These are phyloP conservation scores for Podila epigama DNA, from an alignment of 192 early-diverging fungal species.

Conservation along the genomic window DNA sequence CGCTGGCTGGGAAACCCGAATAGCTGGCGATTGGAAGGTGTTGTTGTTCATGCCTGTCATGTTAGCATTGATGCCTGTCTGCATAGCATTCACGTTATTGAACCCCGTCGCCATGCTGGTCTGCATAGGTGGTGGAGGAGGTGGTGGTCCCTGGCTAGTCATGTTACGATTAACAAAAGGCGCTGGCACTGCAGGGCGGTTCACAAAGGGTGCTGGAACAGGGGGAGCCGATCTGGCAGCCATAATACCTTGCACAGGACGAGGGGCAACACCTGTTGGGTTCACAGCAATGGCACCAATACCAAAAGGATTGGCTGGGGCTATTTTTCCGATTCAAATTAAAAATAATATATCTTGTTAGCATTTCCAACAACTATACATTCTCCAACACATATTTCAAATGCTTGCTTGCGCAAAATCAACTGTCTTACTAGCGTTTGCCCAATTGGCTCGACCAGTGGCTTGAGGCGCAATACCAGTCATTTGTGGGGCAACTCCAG, in stretches of 20 bases:
- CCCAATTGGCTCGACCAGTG: slow-evolving; percentile 54
- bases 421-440: slow-evolving; percentile 46
- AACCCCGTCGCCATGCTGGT: slow-evolving; percentile 42
- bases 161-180: slow-evolving; percentile 43
- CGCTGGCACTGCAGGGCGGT: background rate
- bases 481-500: slow-evolving; percentile 36
- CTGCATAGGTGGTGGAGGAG: slow-evolving; percentile 46
- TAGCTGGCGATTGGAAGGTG: slow-evolving; percentile 13
- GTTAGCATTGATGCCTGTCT: slow-evolving; percentile 22
- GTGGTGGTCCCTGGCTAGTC: slow-evolving; percentile 34
- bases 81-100: slow-evolving; percentile 35
- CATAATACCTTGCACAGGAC: slow-evolving; percentile 22
- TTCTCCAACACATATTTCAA: background rate
- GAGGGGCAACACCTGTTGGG: slow-evolving; percentile 31
- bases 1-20: slow-evolving; percentile 20
- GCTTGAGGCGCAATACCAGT: slow-evolving; percentile 28
- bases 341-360: too few relatives aligned
- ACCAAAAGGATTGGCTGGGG: slow-evolving; percentile 40
- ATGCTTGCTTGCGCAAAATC: background rate
- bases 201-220: slow-evolving; percentile 22
- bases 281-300: slow-evolving; percentile 46
- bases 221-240: slow-evolving; percentile 39
- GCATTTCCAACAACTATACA: too few relatives aligned
- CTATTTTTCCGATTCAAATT: too few relatives aligned
- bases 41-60: slow-evolving; percentile 24